Evolutionary conservation across 2,329 filamentous ascomycete genomes (phyloP), one percentile per base, ranked within the genome.

Genomic region (Dactylellina sp.): DNA sequence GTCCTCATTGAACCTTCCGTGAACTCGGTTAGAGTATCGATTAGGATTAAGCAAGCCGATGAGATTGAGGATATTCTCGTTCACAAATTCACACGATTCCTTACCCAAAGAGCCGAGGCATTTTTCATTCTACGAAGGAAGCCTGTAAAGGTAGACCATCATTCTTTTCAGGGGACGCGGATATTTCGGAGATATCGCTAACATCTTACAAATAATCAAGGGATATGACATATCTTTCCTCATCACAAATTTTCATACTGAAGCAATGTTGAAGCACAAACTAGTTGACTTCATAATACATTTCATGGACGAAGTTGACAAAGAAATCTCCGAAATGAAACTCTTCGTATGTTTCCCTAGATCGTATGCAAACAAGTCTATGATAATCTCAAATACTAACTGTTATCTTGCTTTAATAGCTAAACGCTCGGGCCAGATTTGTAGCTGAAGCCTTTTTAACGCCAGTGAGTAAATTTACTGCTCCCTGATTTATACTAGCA

Each of bases 251-350:
- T 96, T 95, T 85, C 95, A 99, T 80, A 98, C 95, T 2, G 95
- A 98, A 82, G 91, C 96, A 81, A 97, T 99, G 93, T 82, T 98
- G 81, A 98, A 98, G 85, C 94, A 99, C 82, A 98, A 99, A 85
- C 86, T 99, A 78, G 96, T 99, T 35, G 95, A 99, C 82, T 99
- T 99, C 80, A 96, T 99, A 78, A 97, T 99, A 77, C 90, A 98
- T 80, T 99, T 99, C 80, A 98, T 99, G 94, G 94, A 99, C 82
- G 95, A 99, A 82, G 96, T 99, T 2, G 96, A 99, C 82, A 99
- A 99, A 86, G 95, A 99, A 83, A 99, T 99, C 74, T 98, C 95
- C 1, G 96, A 99, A 84, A 98, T 99, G 95, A 99, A 99, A 87
- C 90, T 99, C 79, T 99, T 99, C 83, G 94, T 97, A 87, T 78